Evolutionary conservation across 306 rosid genomes (phyloP).

Genomic region (Malus sieversii): DNA sequence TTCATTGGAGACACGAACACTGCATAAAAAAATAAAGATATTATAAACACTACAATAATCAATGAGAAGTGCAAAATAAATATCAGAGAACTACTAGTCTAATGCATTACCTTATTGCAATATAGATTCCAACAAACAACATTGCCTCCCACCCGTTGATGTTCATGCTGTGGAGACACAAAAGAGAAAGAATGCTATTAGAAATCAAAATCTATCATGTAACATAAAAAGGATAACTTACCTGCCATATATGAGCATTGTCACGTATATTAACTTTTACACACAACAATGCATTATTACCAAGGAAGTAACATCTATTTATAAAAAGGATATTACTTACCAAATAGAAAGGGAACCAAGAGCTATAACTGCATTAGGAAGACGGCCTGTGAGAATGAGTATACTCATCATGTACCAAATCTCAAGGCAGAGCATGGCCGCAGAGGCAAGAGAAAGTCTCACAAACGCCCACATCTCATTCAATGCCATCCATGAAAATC

Average conservation of each 20-base stretch:
- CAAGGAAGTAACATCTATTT: neutral
- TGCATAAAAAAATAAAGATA: neutral
- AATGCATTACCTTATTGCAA: conserved; percentile 22
- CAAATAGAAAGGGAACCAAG: conserved; percentile 51
- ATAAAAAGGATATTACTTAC: conserved; percentile 13
- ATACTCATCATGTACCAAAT: conserved; percentile 37
- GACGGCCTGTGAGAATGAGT: conserved; percentile 27
- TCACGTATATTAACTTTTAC: too few species aligned
- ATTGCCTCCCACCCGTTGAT: conserved; percentile 22
- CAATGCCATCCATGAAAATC: conserved; percentile 61
- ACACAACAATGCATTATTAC: neutral
- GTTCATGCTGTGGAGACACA: conserved; percentile 12
- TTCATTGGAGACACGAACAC: conserved; percentile 52
- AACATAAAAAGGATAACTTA: neutral
- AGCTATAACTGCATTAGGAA: conserved; percentile 36
- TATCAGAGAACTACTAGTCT: too few species aligned
- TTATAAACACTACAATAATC: too few species aligned
- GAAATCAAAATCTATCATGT: neutral
- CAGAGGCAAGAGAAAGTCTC: conserved; percentile 70
- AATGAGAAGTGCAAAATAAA: neutral
- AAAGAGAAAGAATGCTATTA: neutral
- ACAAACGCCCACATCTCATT: conserved; percentile 66
- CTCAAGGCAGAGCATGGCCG: conserved; percentile 78
- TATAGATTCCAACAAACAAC: conserved; percentile 27
- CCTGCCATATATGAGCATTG: neutral